Percentiles rank a stretch among this genome's conserved stretches.
Conservation (phyloP, 2,329 filamentous ascomycete genomes). For the Aspergillus latus region DNA sequence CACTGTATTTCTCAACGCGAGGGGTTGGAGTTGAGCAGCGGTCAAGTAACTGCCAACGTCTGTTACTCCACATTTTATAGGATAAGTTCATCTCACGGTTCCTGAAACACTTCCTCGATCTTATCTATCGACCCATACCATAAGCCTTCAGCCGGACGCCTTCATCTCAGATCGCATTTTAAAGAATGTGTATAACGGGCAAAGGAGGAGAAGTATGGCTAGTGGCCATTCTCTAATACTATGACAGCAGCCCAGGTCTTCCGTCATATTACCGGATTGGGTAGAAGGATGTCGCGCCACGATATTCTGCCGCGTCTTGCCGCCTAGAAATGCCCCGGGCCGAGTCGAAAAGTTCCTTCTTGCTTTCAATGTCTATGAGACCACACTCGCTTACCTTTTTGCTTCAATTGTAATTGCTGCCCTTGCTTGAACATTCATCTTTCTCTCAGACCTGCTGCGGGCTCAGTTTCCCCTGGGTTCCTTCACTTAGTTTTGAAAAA, state of each 20-base stretch:
- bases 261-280: constrained; percentile 22
- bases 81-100: constrained; percentile 3
- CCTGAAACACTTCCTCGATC: background rate
- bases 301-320: constrained; percentile 34
- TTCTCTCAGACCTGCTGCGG: background rate
- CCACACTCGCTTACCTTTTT: background rate
- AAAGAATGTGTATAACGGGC: background rate
- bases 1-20: background rate
- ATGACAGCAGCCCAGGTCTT: background rate
- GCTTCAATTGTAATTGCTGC: constrained; percentile 10
- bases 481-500: constrained; percentile 8
- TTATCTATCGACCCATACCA: background rate
- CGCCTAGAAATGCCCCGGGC: constrained; percentile 24
- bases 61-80: constrained; percentile 5
- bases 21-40: background rate
- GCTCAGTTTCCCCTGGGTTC: background rate
- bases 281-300: constrained; percentile 26
- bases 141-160: background rate
- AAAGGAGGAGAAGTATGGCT: background rate
- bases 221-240: background rate
- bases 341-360: constrained; percentile 21
- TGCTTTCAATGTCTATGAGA: constrained; percentile 11
- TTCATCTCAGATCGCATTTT: background rate
- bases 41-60: background rate
- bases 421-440: background rate